Evolutionary conservation across 75 land plant species (phyloP).

Genomic region (Selaginella moellendorffii): DNA sequence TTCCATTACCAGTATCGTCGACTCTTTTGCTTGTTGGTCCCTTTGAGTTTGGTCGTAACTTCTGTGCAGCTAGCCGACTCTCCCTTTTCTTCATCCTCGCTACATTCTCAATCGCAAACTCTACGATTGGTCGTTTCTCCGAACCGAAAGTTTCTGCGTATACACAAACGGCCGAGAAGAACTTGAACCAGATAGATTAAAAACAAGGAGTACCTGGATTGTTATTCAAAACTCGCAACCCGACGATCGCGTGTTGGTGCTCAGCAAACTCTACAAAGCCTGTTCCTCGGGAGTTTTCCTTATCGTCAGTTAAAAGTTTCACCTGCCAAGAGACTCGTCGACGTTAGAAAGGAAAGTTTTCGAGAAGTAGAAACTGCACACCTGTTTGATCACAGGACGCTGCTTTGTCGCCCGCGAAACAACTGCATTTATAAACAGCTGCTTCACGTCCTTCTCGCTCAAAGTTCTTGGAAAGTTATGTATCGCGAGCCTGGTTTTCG

Average conservation of each 20-base stretch:
- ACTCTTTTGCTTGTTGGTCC: neutral
- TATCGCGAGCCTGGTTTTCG: slow-evolving; percentile 70
- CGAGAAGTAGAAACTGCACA: too few relatives aligned
- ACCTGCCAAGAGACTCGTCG: slow-evolving; percentile 38
- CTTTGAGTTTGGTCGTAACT: neutral
- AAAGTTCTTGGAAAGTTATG: slow-evolving; percentile 84
- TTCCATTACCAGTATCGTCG: too few relatives aligned
- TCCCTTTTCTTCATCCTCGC: slow-evolving; percentile 40
- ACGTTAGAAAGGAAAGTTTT: too few relatives aligned
- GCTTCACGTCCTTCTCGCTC: slow-evolving; percentile 51
- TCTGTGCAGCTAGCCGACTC: slow-evolving; percentile 6
- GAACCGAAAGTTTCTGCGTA: slow-evolving; percentile 82
- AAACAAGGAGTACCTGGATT: slow-evolving; percentile 71
- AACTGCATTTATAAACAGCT: slow-evolving; percentile 63
- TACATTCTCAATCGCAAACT: slow-evolving; percentile 82
- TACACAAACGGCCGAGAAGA: neutral
- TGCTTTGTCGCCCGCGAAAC: slow-evolving; percentile 79
- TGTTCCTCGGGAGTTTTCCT: slow-evolving; percentile 54
- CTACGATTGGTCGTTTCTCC: slow-evolving; percentile 83
- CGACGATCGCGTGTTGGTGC: slow-evolving; percentile 94
- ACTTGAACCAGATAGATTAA: neutral
- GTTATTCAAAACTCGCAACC: slow-evolving; percentile 85
- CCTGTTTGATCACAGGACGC: slow-evolving; percentile 81
- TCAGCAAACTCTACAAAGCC: slow-evolving; percentile 90
- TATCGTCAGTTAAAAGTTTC: slow-evolving; percentile 56